Conservation (phyloP, 352 stramenopile species). For the Aphanomyces invadans region DNA sequence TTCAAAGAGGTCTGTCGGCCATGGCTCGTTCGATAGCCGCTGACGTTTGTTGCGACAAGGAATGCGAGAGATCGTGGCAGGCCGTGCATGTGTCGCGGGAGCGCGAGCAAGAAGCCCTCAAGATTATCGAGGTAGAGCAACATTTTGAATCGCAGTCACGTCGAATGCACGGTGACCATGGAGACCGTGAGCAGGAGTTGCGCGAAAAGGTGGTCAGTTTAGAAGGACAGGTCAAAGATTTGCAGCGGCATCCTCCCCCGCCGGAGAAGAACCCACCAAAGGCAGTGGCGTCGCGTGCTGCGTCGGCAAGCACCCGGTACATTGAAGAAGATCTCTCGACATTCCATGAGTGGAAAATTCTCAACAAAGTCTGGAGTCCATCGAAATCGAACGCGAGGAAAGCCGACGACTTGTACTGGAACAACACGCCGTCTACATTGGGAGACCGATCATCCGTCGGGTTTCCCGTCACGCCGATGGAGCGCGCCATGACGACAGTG, state of each 20-base stretch:
- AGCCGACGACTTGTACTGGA: constrained; percentile 8
- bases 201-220: not conserved
- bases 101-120: constrained; percentile 18
- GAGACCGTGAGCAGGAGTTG: too few relatives aligned
- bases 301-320: not conserved
- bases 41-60: too few relatives aligned
- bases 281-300: not conserved
- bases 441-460: not conserved
- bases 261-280: not conserved
- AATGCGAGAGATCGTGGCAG: constrained; percentile 20
- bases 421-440: not conserved
- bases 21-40: too few relatives aligned
- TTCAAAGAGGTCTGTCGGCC: constrained; percentile 21
- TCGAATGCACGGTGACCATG: not conserved
- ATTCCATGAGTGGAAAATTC: constrained; percentile 9
- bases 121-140: constrained; percentile 3
- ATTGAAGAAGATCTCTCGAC: not conserved
- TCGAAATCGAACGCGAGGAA: not conserved
- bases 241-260: not conserved
- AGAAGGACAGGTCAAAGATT: constrained; percentile 16
- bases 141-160: not conserved
- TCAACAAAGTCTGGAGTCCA: constrained; percentile 17
- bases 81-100: constrained; percentile 6
- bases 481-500: constrained; percentile 14
- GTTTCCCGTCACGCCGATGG: constrained; percentile 8